Conservation (phyloP, 495 filamentous ascomycete species). For the Parachaetomium inaequale region DNA sequence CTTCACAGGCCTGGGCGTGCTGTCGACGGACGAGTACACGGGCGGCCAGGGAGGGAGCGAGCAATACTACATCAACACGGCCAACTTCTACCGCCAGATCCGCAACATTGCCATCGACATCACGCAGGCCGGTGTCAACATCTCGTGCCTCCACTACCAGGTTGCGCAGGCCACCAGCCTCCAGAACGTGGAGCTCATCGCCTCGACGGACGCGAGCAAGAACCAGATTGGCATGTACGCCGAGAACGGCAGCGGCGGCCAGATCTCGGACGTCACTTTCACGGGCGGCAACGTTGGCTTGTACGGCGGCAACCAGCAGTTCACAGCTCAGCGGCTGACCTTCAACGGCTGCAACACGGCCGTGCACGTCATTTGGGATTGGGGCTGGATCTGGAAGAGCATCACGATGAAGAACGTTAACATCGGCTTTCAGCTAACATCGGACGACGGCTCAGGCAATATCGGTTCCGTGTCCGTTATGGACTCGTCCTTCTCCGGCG, state of each 20-base stretch:
- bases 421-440: conserved; percentile 67
- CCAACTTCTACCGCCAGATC: conserved; percentile 92
- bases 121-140: neutral
- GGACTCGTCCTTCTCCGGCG: conserved; percentile 66
- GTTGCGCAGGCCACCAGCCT: conserved; percentile 85
- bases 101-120: conserved; percentile 87
- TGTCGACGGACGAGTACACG: conserved; percentile 80
- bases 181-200: conserved; percentile 69
- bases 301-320: conserved; percentile 87
- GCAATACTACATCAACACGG: conserved; percentile 62
- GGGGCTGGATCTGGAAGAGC: conserved; percentile 73
- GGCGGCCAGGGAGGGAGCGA: conserved; percentile 28
- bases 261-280: conserved; percentile 78
- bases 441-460: conserved; percentile 22
- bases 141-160: conserved; percentile 85
- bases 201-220: neutral
- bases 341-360: conserved; percentile 83
- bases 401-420: conserved; percentile 68
- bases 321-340: conserved; percentile 76
- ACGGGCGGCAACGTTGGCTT: conserved; percentile 77
- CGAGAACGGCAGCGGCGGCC: conserved; percentile 87
- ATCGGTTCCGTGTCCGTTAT: conserved; percentile 72
- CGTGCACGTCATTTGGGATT: conserved; percentile 84
- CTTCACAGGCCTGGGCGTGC: conserved; percentile 78
- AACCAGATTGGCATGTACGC: conserved; percentile 85